These are phyloP conservation scores for Podaxis sp. DNA, from an alignment of 768 basidiomycete genomes.

Conservation along the genomic window DNA sequence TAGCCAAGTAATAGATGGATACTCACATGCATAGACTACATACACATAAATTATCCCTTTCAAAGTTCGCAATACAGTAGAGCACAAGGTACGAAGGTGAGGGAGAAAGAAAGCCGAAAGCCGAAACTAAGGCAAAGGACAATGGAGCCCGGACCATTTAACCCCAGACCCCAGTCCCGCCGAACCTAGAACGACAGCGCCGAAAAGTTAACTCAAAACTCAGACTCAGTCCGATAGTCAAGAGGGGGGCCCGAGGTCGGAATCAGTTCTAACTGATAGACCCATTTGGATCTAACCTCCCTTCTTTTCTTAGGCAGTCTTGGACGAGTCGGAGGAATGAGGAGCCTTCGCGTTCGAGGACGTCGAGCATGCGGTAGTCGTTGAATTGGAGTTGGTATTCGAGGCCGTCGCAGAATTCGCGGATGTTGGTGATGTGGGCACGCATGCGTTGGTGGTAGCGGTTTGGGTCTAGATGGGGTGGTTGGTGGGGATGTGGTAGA, in stretches of 20 bases:
- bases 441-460: conserved; percentile 38
- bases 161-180: too few species aligned
- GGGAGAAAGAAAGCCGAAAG: too few species aligned
- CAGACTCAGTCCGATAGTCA: background rate
- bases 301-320: conserved; percentile 41
- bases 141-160: too few species aligned
- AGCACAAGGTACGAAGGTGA: too few species aligned
- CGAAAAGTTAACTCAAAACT: background rate
- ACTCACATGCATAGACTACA: too few species aligned
- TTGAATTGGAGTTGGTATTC: conserved; percentile 49
- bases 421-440: conserved; percentile 40
- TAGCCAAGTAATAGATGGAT: too few species aligned
- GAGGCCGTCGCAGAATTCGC: conserved; percentile 45
- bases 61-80: too few species aligned
- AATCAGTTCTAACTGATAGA: background rate
- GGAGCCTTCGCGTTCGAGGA: conserved; percentile 41
- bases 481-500: too few species aligned
- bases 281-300: conserved; percentile 24
- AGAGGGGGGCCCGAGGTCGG: background rate
- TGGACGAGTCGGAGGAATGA: conserved; percentile 39
- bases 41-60: too few species aligned
- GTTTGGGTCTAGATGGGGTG: conserved; percentile 18
- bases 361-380: conserved; percentile 41
- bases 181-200: too few species aligned
- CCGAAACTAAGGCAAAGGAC: too few species aligned